Evolutionary conservation across 768 basidiomycete genomes (phyloP).

Genomic region (Hirschioporus abietinus): DNA sequence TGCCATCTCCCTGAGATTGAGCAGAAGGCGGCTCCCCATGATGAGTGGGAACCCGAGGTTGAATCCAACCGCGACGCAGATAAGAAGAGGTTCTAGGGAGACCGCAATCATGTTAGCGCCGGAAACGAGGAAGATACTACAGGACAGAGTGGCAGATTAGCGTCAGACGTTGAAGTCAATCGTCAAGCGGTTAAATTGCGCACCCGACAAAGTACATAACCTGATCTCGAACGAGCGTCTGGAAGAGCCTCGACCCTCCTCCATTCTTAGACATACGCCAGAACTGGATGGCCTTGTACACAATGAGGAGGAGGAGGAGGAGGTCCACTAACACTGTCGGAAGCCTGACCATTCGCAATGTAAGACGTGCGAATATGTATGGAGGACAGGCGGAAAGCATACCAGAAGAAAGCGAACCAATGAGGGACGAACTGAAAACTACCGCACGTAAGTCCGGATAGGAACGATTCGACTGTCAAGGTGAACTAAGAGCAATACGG

Average conservation of each 20-base stretch:
- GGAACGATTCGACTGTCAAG: not conserved
- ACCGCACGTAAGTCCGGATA: not conserved
- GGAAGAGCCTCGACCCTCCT: not conserved
- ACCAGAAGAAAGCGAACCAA: not conserved
- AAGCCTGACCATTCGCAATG: not conserved
- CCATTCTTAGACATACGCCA: not conserved
- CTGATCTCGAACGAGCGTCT: not conserved
- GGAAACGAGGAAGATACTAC: not conserved
- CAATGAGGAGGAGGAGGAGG: not conserved
- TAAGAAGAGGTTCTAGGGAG: not conserved
- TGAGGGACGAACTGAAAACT: not conserved
- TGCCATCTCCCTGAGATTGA: not conserved
- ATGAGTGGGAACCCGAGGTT: not conserved
- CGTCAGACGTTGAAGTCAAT: not conserved
- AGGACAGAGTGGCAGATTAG: not conserved
- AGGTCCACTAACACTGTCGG: not conserved
- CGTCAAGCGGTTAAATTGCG: not conserved
- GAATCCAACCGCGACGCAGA: not conserved
- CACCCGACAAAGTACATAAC: not conserved
- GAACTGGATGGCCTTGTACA: not conserved
- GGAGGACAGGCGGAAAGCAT: not conserved
- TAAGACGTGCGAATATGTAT: not conserved
- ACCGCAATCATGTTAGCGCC: not conserved
- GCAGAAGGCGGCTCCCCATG: not conserved
- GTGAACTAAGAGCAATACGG: too few species aligned